Evolutionary conservation across 2,329 filamentous ascomycete genomes (phyloP), one percentile per base, ranked within the genome.

Genomic region (Dothiorella sarmentorum): DNA sequence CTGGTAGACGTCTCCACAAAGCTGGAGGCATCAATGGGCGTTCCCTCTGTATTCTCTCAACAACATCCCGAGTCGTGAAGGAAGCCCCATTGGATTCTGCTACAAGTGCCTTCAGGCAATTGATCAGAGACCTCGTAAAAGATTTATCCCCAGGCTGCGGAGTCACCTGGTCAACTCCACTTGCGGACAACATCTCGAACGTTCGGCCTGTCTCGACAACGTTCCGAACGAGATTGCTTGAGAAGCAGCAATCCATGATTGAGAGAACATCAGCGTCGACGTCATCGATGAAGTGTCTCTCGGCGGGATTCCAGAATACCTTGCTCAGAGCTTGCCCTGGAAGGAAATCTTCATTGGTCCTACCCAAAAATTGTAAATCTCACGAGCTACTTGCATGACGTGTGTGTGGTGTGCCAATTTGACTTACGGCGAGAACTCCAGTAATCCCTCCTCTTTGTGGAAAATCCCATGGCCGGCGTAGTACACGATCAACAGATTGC

Each of bases 201-300:
- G 52, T 60, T 31, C 61, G 44, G 17, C 47, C 42, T 17, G 15
- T 26, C 18, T 61, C 52, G 0, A 42, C 7, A 26, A 60, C 52
- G 17, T 47, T 61, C 11, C 61, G 52, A 11, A 63, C 26, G 17
- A 60, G 52, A 45, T 66, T 60, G 52, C 63, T 62, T 13, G 66
- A 63, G 35, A 56, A 67, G 58, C 66, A 68, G 47, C 62, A 64
- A 53, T 68, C 65, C 51, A 67, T 60, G 20, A 68, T 66, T 10
- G 56, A 35, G 15, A 68, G 60, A 9, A 66, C 60, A 35, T 67
- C 65, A 11, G 59, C 59, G 6, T 60, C 24, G 1, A 58, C 56
- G 3, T 56, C 38, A 2, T 64, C 49, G n/a, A 53, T 18, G 10
- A 66, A 53, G 2, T 45, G 15, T 9, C 27, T 57, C 7, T 65